A percentile compares a stretch with the other conserved stretches of the same genome.
Evolutionary conservation across 768 basidiomycete species (phyloP).

Genomic region (Auriscalpium microsporum): DNA sequence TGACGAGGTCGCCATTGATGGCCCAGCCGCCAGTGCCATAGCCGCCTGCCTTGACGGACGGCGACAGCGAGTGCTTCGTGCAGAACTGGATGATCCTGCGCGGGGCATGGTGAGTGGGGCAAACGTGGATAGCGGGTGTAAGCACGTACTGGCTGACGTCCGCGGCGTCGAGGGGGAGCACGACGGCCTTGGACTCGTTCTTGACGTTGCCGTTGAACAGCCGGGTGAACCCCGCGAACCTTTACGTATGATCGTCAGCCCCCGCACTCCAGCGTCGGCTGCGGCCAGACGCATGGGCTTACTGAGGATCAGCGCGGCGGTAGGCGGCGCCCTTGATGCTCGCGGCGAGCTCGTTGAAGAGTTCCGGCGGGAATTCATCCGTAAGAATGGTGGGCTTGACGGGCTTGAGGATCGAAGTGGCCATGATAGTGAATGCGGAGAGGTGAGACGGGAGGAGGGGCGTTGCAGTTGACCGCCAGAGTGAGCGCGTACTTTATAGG

Average conservation of each 20-base stretch:
- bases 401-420: no score
- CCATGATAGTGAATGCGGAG: no score
- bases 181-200: slow-evolving; percentile 51
- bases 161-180: slow-evolving; percentile 66
- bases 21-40: slow-evolving; percentile 90
- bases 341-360: slow-evolving; percentile 8
- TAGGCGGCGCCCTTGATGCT: slow-evolving; percentile 10
- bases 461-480: no score
- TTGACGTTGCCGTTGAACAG: slow-evolving; percentile 76
- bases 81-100: slow-evolving; percentile 67
- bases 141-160: slow-evolving; percentile 73
- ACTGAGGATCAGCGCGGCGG: slow-evolving; percentile 10
- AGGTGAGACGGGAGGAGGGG: no score
- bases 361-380: slow-evolving; percentile 3
- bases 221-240: slow-evolving; percentile 10
- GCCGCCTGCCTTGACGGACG: slow-evolving; percentile 84
- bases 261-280: no score
- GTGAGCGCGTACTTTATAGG: no score
- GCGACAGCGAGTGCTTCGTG: slow-evolving; percentile 53
- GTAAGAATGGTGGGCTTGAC: background rate
- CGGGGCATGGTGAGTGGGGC: background rate
- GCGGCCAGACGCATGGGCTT: background rate
- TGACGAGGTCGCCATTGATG: slow-evolving; percentile 75
- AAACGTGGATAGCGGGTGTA: background rate
- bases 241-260: background rate